A percentile compares a stretch with the other conserved stretches of the same genome.
Conservation (phyloP, 192 early-diverging fungal species). For the Funneliformis geosporum region DNA sequence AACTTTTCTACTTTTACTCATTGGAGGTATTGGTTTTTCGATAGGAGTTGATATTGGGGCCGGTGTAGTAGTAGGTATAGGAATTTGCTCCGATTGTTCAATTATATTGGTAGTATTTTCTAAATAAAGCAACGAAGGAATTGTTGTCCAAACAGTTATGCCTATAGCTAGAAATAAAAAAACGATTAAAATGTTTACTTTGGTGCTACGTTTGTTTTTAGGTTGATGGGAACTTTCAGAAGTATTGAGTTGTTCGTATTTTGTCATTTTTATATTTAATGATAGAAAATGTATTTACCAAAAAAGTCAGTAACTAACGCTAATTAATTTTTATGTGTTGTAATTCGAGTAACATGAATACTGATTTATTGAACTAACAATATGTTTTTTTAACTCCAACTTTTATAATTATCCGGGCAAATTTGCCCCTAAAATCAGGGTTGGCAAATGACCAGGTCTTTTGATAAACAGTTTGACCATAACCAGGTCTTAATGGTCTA, state of each 20-base stretch:
- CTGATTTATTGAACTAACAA: no score
- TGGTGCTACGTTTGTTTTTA: background rate
- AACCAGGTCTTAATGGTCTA: no score
- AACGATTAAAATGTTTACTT: background rate
- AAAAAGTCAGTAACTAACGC: no score
- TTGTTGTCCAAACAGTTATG: background rate
- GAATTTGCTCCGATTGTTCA: background rate
- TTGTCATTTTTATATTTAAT: background rate
- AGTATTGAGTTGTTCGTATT: background rate
- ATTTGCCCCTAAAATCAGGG: no score
- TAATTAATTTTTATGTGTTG: no score
- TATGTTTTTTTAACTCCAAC: no score
- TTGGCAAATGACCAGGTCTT: no score
- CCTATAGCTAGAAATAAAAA: background rate
- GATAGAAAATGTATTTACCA: no score
- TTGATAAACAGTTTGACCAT: no score
- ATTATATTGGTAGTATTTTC: background rate
- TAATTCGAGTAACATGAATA: no score
- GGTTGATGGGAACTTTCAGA: background rate
- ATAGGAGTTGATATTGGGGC: background rate
- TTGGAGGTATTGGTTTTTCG: background rate
- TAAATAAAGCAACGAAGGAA: background rate
- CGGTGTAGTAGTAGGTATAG: background rate
- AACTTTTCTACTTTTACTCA: background rate
- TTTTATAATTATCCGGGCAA: no score